Conservation (phyloP, 2,329 filamentous ascomycete species). For the Hypomyces rosellus region DNA sequence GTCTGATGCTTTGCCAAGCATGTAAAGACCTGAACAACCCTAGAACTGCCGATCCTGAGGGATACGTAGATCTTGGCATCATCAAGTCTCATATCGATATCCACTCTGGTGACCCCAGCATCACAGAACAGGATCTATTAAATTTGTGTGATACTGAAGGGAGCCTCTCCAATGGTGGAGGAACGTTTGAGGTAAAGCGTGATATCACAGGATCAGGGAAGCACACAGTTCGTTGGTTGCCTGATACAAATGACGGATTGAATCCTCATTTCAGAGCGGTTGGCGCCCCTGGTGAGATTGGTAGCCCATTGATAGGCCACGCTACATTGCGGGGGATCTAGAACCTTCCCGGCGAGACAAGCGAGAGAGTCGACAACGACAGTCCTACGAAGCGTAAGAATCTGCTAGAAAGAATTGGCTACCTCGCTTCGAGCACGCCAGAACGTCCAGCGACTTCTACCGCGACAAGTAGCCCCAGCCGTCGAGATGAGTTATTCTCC, state of each 20-base stretch:
- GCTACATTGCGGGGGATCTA: slow-evolving; percentile 32
- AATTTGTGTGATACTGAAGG: slow-evolving; percentile 89
- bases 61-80: slow-evolving; percentile 62
- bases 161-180: slow-evolving; percentile 77
- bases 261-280: slow-evolving; percentile 38
- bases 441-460: background rate
- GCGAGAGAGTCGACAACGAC: slow-evolving; percentile 8
- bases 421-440: background rate
- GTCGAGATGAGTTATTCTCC: background rate
- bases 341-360: slow-evolving; percentile 15
- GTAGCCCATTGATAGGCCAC: slow-evolving; percentile 53
- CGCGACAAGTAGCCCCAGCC: background rate
- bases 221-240: slow-evolving; percentile 48
- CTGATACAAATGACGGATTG: slow-evolving; percentile 40
- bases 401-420: slow-evolving; percentile 15
- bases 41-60: slow-evolving; percentile 41
- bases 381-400: slow-evolving; percentile 14
- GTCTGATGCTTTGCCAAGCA: slow-evolving; percentile 68
- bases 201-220: slow-evolving; percentile 35
- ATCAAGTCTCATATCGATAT: slow-evolving; percentile 62
- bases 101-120: slow-evolving; percentile 34
- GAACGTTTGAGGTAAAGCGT: slow-evolving; percentile 67
- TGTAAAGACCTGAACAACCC: slow-evolving; percentile 56
- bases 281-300: slow-evolving; percentile 61
- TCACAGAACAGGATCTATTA: slow-evolving; percentile 61